Evolutionary conservation across 768 basidiomycete genomes (phyloP), one percentile per base, ranked within the genome.

Genomic region (Phanerochaete carnosa): DNA sequence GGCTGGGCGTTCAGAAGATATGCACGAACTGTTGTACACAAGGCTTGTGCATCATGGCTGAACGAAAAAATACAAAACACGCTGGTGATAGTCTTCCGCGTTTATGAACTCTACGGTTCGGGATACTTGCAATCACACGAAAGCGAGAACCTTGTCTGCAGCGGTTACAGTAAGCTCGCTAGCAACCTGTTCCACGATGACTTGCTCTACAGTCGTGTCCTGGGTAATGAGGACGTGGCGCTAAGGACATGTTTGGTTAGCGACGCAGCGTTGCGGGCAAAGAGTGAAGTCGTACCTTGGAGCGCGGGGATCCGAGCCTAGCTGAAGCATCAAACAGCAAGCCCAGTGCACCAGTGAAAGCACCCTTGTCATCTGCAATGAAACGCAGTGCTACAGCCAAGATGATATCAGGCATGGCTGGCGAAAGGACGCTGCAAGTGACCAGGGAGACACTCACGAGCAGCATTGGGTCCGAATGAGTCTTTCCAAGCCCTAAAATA

Each of bases 141-240:
- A 55, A 1, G 54, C 33, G n/a, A 82, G 70, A 35, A 81, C 68
- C 60, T 72, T 72, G 53, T 78, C 74, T n/a, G 80, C 80, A 16
- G 73, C 73, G n/a, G 79, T 79, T 55, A 73, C 68, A 26, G 74
- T 76, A 37, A 81, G 66, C 29, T 78, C 68, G 30, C 67, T 63
- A 28, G 81, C 72, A 47, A 66, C 68, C 26, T 69, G 65, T 71
- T 83, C 81, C 23, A 81, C 74, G 30, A 72, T 79, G 61, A 92
- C 67, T 61, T 84, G 83, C 60, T 81, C 80, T 64, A 94, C 82
- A 59, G 83, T 82, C 53, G 91, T 80, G 63, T 88, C 80, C 26
- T 94, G 85, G 60, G 89, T 68, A 64, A 91, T 74, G 49, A 91
- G 65, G 19, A 83, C 88, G 61, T 83, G 90, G 50, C 89, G 83